Evolutionary conservation across 73 alveolate genomes (phyloP).

Genomic region (Breviolum minutum): DNA sequence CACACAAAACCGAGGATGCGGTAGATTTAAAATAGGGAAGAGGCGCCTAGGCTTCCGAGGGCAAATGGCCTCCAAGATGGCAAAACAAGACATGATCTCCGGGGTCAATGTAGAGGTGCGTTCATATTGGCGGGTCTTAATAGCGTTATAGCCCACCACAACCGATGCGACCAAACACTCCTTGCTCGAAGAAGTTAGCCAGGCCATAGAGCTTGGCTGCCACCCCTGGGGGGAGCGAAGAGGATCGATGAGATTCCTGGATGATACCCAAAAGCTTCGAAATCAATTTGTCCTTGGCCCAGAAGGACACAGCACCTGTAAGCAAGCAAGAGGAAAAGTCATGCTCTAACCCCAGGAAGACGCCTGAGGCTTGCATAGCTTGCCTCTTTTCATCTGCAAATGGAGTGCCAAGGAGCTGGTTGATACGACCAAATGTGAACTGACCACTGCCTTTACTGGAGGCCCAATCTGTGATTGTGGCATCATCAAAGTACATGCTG

Average conservation of each 20-base stretch:
- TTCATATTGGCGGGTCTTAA: not conserved
- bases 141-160: not conserved
- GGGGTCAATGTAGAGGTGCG: not conserved
- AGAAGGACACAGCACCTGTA: not conserved
- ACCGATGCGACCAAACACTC: not conserved
- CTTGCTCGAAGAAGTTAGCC: not conserved
- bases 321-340: not conserved
- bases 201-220: not conserved
- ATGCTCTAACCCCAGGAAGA: not conserved
- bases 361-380: not conserved
- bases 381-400: not conserved
- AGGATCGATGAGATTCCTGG: not conserved
- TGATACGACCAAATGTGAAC: not conserved
- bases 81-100: not conserved
- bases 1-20: not conserved
- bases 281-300: not conserved
- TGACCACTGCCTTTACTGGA: not conserved
- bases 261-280: not conserved
- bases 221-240: not conserved
- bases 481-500: not conserved
- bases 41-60: not conserved
- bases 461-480: not conserved
- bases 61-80: not conserved
- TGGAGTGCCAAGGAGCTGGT: not conserved
- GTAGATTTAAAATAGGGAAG: not conserved